Conservation (phyloP, 164 flowering plant genomes). For the Vitis cinerea region DNA sequence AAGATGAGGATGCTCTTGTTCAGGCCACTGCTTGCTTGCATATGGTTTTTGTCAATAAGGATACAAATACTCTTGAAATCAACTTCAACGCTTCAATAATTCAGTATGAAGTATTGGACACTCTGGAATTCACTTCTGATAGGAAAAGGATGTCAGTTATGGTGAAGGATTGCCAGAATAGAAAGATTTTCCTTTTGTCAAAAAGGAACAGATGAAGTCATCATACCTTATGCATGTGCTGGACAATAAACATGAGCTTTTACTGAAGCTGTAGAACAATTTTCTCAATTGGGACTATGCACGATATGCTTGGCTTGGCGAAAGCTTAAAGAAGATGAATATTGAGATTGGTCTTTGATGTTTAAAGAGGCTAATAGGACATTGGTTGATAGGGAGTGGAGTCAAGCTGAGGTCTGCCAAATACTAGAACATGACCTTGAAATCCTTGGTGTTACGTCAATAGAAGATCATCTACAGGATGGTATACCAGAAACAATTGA, state of each 20-base stretch:
- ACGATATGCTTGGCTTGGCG: no score
- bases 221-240: conserved; percentile 71
- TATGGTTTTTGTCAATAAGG: conserved; percentile 70
- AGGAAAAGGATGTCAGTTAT: conserved; percentile 97
- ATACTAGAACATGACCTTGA: no score
- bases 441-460: no score
- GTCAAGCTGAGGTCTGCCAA: no score
- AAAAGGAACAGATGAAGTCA: conserved; percentile 97
- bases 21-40: conserved; percentile 84
- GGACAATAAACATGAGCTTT: conserved; percentile 25
- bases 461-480: no score
- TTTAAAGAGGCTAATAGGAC: no score
- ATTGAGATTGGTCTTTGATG: no score
- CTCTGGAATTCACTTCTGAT: conserved; percentile 95
- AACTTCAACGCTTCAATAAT: conserved; percentile 53
- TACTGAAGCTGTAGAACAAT: no score
- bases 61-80: conserved; percentile 67
- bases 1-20: conserved; percentile 98
- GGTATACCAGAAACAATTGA: no score
- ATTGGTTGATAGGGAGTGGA: no score
- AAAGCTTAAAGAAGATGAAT: no score
- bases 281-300: no score
- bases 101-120: conserved; percentile 81
- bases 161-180: conserved; percentile 67
- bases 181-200: conserved; percentile 74